Evolutionary conservation across 2,329 filamentous ascomycete species (phyloP).

Genomic region (Claviceps africana): DNA sequence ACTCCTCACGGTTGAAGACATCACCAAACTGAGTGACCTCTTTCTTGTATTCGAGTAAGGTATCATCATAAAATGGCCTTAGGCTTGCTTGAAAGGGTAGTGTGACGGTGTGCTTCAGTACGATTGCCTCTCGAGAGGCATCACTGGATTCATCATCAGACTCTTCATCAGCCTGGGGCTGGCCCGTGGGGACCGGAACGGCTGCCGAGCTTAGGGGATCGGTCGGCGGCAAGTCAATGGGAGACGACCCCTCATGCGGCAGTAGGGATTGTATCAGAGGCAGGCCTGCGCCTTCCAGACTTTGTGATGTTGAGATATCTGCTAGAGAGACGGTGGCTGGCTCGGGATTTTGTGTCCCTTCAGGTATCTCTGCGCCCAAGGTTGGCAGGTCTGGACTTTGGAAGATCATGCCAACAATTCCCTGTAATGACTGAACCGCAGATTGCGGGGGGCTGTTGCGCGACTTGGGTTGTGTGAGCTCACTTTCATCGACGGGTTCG

Average conservation of each 20-base stretch:
- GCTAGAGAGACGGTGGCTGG: conserved; percentile 25
- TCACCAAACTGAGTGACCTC: conserved; percentile 32
- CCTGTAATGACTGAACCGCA: conserved; percentile 10
- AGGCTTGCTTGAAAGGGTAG: conserved; percentile 41
- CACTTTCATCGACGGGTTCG: not conserved
- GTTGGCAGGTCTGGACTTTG: conserved; percentile 8
- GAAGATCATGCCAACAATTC: conserved; percentile 11
- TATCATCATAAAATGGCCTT: conserved; percentile 37
- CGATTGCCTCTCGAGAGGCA: conserved; percentile 4
- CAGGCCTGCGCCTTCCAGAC: conserved; percentile 10
- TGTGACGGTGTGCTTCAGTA: conserved; percentile 35
- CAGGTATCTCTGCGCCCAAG: conserved; percentile 10
- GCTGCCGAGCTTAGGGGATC: conserved; percentile 12
- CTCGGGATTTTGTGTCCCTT: conserved; percentile 10
- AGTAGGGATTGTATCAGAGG: conserved; percentile 11
- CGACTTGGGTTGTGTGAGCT: not conserved
- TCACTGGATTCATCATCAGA: conserved; percentile 11
- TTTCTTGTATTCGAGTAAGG: conserved; percentile 28
- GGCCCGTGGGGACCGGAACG: conserved; percentile 14
- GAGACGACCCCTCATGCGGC: conserved; percentile 6
- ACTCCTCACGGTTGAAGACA: conserved; percentile 26
- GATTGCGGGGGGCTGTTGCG: conserved; percentile 9
- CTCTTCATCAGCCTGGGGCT: conserved; percentile 11
- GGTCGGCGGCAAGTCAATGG: conserved; percentile 6
- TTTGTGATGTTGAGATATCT: conserved; percentile 20